Base-by-base conservation (phyloP, 768 basidiomycete species). In the Leucocoprinus sp. region DNA sequence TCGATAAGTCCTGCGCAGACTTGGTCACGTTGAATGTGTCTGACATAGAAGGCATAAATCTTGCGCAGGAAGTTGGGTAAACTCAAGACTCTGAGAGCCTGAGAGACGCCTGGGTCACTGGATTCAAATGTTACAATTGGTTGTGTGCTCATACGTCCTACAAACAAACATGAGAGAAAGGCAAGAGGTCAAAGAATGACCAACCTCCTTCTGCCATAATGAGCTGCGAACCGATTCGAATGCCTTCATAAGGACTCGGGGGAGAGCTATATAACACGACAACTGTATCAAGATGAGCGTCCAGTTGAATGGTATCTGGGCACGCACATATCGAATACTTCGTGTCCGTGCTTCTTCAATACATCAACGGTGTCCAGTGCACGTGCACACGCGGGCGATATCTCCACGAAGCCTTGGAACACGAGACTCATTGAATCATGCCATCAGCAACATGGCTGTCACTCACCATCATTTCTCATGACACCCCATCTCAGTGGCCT, bases 401-500 rank as follows among this genome's bases (percentile, higher is more conserved):
- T 75, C 22, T 58, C 51, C 1, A 82, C 70, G 24, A 80, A 68
- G 4, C 76, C 79, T 80, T 15, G 23, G 17, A 8, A 14, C 4
- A 38, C 21, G 29, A 17, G 31, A 47, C 3, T 34, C n/a, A 34
- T 34, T 12, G 33, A 12, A 5, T 34, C 5, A 5, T 14, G 33
- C 11, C 14, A 5, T 14, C 33, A 14, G n/a, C 17, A 29, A n/a
- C 35, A 9, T 15, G 2, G 14, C 1, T 9, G 21, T 43, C 15
- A 54, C 64, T 33, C 46, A 79, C 82, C 79, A 54, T 83, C 82
- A 40, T 76, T 71, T 74, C 78, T 78, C 43, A 81, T 61, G 2
- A 81, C 67, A 28, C 79, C 79, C 74, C 75, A 82, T 49, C 69
- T 72, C 2, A 72, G 58, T 27, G 62, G 61, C 15, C 58, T 55